Conservation (phyloP, 2,329 filamentous ascomycete genomes). For the Teratosphaeria epicoccoides region DNA sequence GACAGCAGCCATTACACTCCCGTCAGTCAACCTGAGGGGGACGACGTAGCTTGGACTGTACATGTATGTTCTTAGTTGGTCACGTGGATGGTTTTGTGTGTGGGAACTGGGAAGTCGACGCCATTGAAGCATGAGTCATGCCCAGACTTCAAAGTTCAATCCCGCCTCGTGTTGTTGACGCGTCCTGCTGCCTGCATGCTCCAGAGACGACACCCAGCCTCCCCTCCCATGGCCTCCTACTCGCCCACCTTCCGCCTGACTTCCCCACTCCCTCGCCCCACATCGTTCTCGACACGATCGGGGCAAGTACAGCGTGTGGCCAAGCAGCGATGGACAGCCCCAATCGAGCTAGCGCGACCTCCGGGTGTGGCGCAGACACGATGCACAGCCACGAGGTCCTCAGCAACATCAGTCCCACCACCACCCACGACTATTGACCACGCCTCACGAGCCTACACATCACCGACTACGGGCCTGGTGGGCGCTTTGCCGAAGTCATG, state of each 20-base stretch:
- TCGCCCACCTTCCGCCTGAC: slow-evolving; percentile 10
- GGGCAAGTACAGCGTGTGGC: slow-evolving; percentile 8
- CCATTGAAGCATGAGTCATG: no score
- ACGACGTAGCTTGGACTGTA: background rate
- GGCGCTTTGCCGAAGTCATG: slow-evolving; percentile 57
- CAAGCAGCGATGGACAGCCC: slow-evolving; percentile 7
- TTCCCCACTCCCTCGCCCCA: slow-evolving; percentile 3
- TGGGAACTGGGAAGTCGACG: background rate
- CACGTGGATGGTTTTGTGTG: no score
- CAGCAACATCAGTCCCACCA: background rate
- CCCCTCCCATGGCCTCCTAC: slow-evolving; percentile 4
- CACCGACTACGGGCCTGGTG: slow-evolving; percentile 61
- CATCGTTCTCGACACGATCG: slow-evolving; percentile 11
- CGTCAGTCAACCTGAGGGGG: slow-evolving; percentile 1
- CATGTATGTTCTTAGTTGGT: background rate
- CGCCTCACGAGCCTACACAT: slow-evolving; percentile 41
- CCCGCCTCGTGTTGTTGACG: background rate
- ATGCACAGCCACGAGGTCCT: background rate
- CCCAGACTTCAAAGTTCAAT: background rate
- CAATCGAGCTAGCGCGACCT: background rate
- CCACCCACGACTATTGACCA: background rate
- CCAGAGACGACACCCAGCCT: background rate
- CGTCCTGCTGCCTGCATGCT: background rate
- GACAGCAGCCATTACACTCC: slow-evolving; percentile 6
- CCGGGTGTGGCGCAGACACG: background rate